These are phyloP conservation scores for Clarireedia sp. DNA, from an alignment of 2,329 filamentous ascomycete species.

Conservation along the genomic window DNA sequence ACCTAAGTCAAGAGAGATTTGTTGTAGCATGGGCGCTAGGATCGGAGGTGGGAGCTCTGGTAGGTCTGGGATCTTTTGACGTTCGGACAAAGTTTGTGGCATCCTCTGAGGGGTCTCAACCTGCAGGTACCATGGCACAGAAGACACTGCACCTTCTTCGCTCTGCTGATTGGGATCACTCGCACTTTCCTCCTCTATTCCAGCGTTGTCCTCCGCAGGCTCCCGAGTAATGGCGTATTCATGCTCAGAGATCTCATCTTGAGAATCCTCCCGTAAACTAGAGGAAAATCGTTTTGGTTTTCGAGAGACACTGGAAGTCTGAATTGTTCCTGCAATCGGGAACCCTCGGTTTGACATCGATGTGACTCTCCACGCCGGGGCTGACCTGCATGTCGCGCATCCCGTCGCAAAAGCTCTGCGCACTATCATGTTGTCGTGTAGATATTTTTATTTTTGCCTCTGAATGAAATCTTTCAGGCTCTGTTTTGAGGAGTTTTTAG, in stretches of 20 bases:
- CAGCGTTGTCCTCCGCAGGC: not conserved
- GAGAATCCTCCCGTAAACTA: conserved; percentile 2
- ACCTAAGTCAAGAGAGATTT: conserved; percentile 76
- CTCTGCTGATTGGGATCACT: conserved; percentile 13
- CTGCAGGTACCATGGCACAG: conserved; percentile 78
- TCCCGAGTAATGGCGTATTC: not conserved
- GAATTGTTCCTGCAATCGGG: not conserved
- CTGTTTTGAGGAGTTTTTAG: not conserved
- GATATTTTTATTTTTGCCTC: not conserved
- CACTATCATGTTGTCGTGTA: conserved; percentile 20
- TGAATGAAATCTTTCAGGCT: not conserved
- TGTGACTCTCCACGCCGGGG: conserved; percentile 23
- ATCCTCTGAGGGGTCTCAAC: conserved; percentile 43
- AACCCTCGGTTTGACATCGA: conserved; percentile 18
- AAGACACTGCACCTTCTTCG: conserved; percentile 14
- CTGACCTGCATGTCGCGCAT: conserved; percentile 28
- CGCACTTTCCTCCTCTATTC: not conserved
- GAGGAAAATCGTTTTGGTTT: conserved; percentile 15
- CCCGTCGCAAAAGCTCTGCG: conserved; percentile 24
- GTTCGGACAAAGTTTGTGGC: conserved; percentile 37
- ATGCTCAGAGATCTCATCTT: not conserved
- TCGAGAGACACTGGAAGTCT: not conserved
- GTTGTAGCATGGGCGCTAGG: conserved; percentile 64
- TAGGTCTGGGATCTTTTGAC: conserved; percentile 53
- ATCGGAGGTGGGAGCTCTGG: conserved; percentile 56